Percentiles rank a stretch among this genome's conserved stretches.
These are phyloP conservation scores for Cryptosporidium meleagridis DNA, from an alignment of 169 alveolate genomes.

Conservation along the genomic window DNA sequence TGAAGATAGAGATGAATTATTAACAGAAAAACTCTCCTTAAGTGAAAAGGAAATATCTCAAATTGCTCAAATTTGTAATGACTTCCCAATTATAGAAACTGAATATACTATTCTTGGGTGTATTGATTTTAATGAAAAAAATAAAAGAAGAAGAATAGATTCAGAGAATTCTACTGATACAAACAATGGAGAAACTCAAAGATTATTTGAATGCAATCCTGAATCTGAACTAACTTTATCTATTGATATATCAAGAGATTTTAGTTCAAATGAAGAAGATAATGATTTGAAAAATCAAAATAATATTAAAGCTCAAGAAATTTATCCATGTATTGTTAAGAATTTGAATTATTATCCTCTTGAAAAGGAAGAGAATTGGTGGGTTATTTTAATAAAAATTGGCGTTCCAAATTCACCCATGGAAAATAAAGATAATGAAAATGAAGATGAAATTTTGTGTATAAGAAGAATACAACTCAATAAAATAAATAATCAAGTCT, in stretches of 20 bases:
- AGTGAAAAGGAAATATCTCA: conserved; percentile 84
- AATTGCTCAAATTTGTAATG: conserved; percentile 89
- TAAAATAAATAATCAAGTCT: conserved; percentile 78
- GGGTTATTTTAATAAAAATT: conserved; percentile 94
- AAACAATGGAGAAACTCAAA: conserved; percentile 68
- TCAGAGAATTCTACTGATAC: conserved; percentile 30
- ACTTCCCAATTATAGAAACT: conserved; percentile 89
- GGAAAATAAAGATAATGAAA: conserved; percentile 86
- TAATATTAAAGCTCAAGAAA: conserved; percentile 66
- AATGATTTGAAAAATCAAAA: conserved; percentile 16
- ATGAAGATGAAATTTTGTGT: conserved; percentile 77
- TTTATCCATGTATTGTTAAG: conserved; percentile 39
- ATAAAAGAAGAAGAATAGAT: conserved; percentile 75
- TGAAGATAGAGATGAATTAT: conserved; percentile 88
- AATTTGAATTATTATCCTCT: conserved; percentile 91
- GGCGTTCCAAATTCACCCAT: conserved; percentile 88
- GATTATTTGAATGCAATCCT: conserved; percentile 68
- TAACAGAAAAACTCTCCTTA: conserved; percentile 77
- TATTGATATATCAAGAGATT: conserved; percentile 78
- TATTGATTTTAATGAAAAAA: conserved; percentile 38
- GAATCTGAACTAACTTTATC: conserved; percentile 70
- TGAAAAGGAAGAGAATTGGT: conserved; percentile 98
- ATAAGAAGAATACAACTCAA: conserved; percentile 68
- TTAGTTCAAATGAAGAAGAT: conserved; percentile 62
- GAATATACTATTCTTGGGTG: conserved; percentile 76